phyloP scores from a whole-genome alignment of 805 yeast genomes.

The Torulaspora franciscae region DNA sequence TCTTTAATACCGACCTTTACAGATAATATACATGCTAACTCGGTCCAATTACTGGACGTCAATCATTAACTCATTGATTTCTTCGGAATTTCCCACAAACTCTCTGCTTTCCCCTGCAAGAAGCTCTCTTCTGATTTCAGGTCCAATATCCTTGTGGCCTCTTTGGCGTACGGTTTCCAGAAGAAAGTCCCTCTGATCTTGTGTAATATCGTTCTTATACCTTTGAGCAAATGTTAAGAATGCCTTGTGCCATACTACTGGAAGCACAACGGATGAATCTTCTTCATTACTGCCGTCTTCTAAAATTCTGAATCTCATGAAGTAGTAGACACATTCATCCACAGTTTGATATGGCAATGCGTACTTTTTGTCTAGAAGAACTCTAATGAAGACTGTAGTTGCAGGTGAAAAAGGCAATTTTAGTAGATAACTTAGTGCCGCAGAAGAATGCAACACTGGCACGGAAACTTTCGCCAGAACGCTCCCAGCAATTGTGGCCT shows the following conservation, averaged over 20 bases:
- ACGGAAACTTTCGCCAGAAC: conserved; percentile 83
- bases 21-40: conserved; percentile 1
- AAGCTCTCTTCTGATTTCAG: conserved; percentile 90
- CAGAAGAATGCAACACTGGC: conserved; percentile 94
- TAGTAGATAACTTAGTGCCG: conserved; percentile 80
- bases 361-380: conserved; percentile 86
- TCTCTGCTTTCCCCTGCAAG: conserved; percentile 76
- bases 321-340: conserved; percentile 89
- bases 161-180: conserved; percentile 88
- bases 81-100: conserved; percentile 28
- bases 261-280: conserved; percentile 50
- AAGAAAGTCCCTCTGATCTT: conserved; percentile 92
- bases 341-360: conserved; percentile 96
- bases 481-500: conserved; percentile 93
- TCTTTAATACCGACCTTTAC: neutral
- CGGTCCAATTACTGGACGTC: conserved; percentile 22
- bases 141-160: conserved; percentile 82
- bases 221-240: conserved; percentile 91
- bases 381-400: conserved; percentile 82
- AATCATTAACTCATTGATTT: conserved; percentile 32
- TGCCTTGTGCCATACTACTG: conserved; percentile 97
- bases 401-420: conserved; percentile 85
- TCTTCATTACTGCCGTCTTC: conserved; percentile 40
- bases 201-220: conserved; percentile 96
- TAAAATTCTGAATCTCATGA: conserved; percentile 78